phyloP scores from a whole-genome alignment of 2,329 filamentous ascomycete species.

The Sporothrix pseudoabietina region DNA sequence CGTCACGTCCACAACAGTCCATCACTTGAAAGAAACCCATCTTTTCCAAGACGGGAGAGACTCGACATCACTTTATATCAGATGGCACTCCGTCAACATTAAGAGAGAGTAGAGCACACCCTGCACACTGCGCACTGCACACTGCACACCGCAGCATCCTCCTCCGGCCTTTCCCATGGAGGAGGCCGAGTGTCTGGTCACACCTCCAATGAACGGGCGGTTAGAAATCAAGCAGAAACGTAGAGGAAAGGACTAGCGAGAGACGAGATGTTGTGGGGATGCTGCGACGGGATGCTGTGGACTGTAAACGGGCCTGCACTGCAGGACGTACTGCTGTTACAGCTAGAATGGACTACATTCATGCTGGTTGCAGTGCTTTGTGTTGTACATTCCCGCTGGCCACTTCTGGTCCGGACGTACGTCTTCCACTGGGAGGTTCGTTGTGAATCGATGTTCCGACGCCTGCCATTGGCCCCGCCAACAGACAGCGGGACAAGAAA shows the following conservation, averaged over 20 bases:
- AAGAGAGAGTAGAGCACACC: not conserved
- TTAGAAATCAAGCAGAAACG: not conserved
- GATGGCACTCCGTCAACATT: not conserved
- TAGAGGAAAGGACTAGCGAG: not conserved
- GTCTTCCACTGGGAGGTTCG: not conserved
- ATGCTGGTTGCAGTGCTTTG: not conserved
- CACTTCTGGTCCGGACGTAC: not conserved
- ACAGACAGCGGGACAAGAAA: not conserved
- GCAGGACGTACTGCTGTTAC: not conserved
- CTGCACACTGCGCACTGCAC: not conserved
- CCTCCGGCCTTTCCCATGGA: slow-evolving; percentile 25
- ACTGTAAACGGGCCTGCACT: not conserved
- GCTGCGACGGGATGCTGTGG: not conserved
- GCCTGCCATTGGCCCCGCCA: slow-evolving; percentile 6
- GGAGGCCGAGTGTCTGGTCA: slow-evolving; percentile 30
- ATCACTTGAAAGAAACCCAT: not conserved
- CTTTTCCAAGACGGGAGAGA: not conserved
- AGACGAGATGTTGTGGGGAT: not conserved
- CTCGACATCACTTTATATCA: slow-evolving; percentile 6
- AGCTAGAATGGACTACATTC: slow-evolving; percentile 21
- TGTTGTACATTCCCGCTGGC: not conserved
- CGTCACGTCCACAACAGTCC: not conserved
- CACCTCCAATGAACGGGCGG: slow-evolving; percentile 17
- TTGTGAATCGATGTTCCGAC: too few relatives aligned
- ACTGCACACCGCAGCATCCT: not conserved